A percentile compares a stretch with the other conserved stretches of the same genome.
These are phyloP conservation scores for Thelephora aurantiotincta DNA, from an alignment of 768 basidiomycete species.

Conservation along the genomic window DNA sequence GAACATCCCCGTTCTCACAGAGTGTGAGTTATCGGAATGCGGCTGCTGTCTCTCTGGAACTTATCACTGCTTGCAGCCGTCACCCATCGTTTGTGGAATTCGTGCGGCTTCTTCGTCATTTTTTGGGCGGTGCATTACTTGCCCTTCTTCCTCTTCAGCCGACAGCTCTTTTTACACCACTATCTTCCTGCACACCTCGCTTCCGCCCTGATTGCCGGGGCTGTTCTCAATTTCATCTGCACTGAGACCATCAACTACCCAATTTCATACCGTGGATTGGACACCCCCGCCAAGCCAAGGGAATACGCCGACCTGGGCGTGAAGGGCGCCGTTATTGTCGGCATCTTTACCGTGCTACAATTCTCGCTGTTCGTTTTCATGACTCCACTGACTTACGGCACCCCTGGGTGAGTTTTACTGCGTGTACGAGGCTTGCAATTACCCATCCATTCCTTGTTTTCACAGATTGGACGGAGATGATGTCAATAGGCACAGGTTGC, in stretches of 20 bases:
- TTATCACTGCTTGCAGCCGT: conserved; percentile 41
- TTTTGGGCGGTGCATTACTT: conserved; percentile 94
- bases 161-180: conserved; percentile 94
- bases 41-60: neutral
- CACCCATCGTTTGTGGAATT: conserved; percentile 90
- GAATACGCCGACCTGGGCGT: conserved; percentile 65
- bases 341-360: conserved; percentile 41
- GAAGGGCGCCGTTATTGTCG: conserved; percentile 56
- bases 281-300: conserved; percentile 27
- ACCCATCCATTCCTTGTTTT: conserved; percentile 5
- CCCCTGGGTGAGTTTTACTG: conserved; percentile 62
- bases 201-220: conserved; percentile 83
- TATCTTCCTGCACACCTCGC: conserved; percentile 95
- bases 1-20: conserved; percentile 73
- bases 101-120: conserved; percentile 87
- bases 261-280: conserved; percentile 61
- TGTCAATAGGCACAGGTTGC: conserved; percentile 71
- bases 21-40: conserved; percentile 40
- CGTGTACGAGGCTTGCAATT: conserved; percentile 1
- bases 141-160: conserved; percentile 96
- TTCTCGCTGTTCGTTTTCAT: conserved; percentile 61
- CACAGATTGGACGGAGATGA: conserved; percentile 68
- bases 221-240: conserved; percentile 80
- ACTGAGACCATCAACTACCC: conserved; percentile 90
- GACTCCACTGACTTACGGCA: conserved; percentile 87